phyloP scores from a whole-genome alignment of 75 land plant species.

The Chamaecyparis obtusa region DNA sequence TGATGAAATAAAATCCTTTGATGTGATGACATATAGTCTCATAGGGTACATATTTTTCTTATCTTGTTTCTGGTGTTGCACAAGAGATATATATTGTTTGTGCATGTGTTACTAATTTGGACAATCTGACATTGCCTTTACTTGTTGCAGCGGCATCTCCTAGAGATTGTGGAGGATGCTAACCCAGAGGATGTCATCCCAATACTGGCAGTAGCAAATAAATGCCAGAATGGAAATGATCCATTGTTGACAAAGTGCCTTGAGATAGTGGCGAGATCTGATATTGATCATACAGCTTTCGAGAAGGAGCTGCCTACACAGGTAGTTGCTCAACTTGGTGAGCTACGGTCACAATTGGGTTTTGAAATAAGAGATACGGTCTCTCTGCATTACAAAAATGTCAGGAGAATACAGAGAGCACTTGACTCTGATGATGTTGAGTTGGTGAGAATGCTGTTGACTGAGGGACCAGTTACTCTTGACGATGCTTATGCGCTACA shows the following conservation, averaged over 20 bases:
- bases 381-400: slow-evolving; percentile 26
- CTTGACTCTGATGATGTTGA: slow-evolving; percentile 73
- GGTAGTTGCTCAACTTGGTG: slow-evolving; percentile 27
- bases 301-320: slow-evolving; percentile 70
- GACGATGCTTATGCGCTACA: slow-evolving; percentile 59
- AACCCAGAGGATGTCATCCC: slow-evolving; percentile 72
- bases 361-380: not conserved
- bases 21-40: not conserved
- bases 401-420: slow-evolving; percentile 68
- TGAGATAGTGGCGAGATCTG: slow-evolving; percentile 58
- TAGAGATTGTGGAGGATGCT: slow-evolving; percentile 54
- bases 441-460: slow-evolving; percentile 48
- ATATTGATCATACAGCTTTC: slow-evolving; percentile 44
- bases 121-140: slow-evolving; percentile 6
- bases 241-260: slow-evolving; percentile 43
- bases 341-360: slow-evolving; percentile 17
- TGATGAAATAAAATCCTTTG: not conserved
- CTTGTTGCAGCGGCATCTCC: slow-evolving; percentile 67
- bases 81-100: not conserved
- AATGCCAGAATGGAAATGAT: slow-evolving; percentile 22
- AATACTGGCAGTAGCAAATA: slow-evolving; percentile 50
- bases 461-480: slow-evolving; percentile 32
- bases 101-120: not conserved
- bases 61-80: not conserved
- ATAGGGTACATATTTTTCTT: not conserved